Conservation (phyloP, 257 asterid species). For the Nicotiana benthamiana region DNA sequence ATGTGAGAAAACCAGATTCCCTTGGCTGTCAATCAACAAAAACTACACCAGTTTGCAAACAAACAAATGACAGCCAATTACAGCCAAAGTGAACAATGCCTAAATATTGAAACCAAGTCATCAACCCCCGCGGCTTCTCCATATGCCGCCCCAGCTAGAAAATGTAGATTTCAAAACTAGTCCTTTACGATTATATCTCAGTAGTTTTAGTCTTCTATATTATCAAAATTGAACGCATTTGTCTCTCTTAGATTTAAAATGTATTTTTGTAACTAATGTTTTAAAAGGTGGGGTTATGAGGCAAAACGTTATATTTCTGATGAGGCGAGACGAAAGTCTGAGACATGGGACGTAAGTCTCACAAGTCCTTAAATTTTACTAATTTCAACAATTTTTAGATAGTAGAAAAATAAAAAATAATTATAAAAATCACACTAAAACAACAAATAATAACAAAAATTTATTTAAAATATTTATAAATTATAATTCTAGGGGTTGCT, state of each 20-base stretch:
- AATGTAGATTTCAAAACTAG: background rate
- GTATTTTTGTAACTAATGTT: too few relatives aligned
- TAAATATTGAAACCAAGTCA: background rate
- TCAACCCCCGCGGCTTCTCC: background rate
- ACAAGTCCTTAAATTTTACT: too few relatives aligned
- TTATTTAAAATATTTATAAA: too few relatives aligned
- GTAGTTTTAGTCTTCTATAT: background rate
- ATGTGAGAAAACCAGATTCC: conserved; percentile 21
- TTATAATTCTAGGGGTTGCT: too few relatives aligned
- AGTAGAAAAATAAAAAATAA: too few relatives aligned
- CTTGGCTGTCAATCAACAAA: conserved; percentile 37
- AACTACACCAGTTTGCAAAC: conserved; percentile 5
- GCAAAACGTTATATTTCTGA: too few relatives aligned
- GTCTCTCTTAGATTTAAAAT: background rate
- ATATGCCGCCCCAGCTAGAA: background rate
- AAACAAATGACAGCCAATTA: conserved; percentile 26
- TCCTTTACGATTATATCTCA: background rate
- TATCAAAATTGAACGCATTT: background rate
- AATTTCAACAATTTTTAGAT: too few relatives aligned
- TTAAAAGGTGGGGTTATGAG: too few relatives aligned
- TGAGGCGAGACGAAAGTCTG: too few relatives aligned
- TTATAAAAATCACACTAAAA: too few relatives aligned
- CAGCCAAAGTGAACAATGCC: conserved; percentile 44
- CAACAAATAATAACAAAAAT: too few relatives aligned
- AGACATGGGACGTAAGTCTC: too few relatives aligned